Conservation (phyloP, 306 rosid species). For the Acacia crassicarpa region DNA sequence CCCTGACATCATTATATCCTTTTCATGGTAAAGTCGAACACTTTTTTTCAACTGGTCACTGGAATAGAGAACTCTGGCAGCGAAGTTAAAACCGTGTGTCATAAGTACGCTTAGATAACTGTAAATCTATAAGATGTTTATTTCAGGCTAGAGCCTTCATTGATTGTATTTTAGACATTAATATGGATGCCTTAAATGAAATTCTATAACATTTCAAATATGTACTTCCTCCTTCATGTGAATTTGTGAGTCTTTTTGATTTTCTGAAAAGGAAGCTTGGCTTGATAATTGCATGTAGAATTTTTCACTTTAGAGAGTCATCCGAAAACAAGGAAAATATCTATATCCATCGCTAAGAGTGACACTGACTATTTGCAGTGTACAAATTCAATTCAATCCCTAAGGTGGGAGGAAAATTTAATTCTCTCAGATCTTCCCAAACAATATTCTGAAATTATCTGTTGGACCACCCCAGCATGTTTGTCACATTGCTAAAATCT, state of each 20-base stretch:
- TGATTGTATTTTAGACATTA: background rate
- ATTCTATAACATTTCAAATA: background rate
- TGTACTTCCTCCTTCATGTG: background rate
- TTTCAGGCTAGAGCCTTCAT: background rate
- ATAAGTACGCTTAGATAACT: background rate
- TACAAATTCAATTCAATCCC: background rate
- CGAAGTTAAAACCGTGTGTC: background rate
- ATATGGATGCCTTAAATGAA: background rate
- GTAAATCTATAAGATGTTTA: background rate
- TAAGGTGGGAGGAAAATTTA: background rate
- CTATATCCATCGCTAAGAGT: background rate
- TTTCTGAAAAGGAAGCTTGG: background rate
- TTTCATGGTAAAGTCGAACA: background rate
- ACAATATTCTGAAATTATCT: conserved; percentile 8
- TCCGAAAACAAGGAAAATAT: too few relatives aligned
- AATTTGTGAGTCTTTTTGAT: background rate
- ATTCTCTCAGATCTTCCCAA: background rate
- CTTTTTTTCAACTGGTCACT: background rate
- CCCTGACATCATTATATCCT: background rate
- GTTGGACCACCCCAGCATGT: background rate
- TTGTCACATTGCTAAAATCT: conserved; percentile 14
- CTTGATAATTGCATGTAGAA: too few relatives aligned
- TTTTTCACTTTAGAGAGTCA: too few relatives aligned
- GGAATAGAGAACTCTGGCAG: background rate
- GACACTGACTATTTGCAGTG: background rate